Base-by-base conservation (phyloP, 2,329 filamentous ascomycete genomes). In the Rhytidhysteron rufulum region DNA sequence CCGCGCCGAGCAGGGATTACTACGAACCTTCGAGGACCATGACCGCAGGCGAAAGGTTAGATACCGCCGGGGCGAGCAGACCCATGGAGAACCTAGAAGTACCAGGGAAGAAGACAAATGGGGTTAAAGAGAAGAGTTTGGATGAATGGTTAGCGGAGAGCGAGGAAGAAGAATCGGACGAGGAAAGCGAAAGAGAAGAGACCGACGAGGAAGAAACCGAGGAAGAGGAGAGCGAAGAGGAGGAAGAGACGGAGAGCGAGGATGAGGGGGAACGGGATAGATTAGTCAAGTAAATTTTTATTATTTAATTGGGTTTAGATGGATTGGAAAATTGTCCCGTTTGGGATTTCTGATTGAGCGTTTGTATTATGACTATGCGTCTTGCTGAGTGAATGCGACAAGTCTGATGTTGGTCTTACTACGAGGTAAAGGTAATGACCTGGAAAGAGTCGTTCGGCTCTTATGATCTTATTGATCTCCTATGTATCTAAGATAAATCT, bases 101-200 rank as follows among this genome's bases (percentile, higher is more conserved):
- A 36, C 60, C 57, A 10, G 66, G 65, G 7, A 66, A 60, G 29
- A 77, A 69, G 53, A 64, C 68, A 11, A 82, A 82, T 55, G 64
- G 78, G 70, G 65, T 68, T 4, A 82, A 82, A 37, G 80, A 80
- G 30, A 95, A 95, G 76, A 88, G 84, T 16, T 69, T 98, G 47
- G 89, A 97, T 69, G 88, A 95, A 62, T 97, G 93, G 90, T 72
- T 97, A 41, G 88, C 84, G 4, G 86, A 88, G 56, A 81, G 80
- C 31, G 77, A 77, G 9, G 72, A 74, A 8, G 74, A 77, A 18
- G 49, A 51, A 15, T 74, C 8, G 13, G n/a, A n/a, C n/a, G n/a
- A 72, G 2, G 75, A 74, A 5, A 72, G 74, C 5, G 77, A 76
- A n/a, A n/a, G n/a, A n/a, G 24, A 27, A 13, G 13, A 13, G 7